Evolutionary conservation across 2,329 filamentous ascomycete genomes (phyloP).

Genomic region (Aspergillus awamori): DNA sequence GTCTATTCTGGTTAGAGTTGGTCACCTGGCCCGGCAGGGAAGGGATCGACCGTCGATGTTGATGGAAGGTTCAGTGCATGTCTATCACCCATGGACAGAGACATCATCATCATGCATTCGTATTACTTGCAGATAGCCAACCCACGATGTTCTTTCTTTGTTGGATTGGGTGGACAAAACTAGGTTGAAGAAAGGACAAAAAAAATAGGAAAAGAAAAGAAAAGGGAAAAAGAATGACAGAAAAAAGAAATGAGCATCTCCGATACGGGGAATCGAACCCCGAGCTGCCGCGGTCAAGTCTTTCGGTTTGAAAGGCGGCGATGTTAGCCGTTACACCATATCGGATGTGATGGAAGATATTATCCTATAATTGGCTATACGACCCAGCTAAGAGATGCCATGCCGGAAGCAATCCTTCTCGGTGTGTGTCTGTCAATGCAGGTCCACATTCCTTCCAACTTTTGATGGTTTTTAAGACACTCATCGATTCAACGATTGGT

Average conservation of each 20-base stretch:
- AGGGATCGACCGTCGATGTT: not conserved
- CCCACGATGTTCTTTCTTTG: too few species aligned
- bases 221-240: not conserved
- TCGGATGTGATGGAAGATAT: slow-evolving; percentile 15
- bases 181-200: not conserved
- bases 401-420: too few species aligned
- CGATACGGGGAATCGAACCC: slow-evolving; percentile 35
- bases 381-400: too few species aligned
- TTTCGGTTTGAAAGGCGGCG: slow-evolving; percentile 28
- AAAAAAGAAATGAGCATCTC: slow-evolving; percentile 18
- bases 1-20: not conserved
- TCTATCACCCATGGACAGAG: not conserved
- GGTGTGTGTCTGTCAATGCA: not conserved
- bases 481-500: too few species aligned
- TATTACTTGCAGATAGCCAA: too few species aligned
- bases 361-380: not conserved
- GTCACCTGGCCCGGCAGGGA: not conserved
- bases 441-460: not conserved
- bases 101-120: not conserved
- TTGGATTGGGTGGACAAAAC: not conserved
- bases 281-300: slow-evolving; percentile 28
- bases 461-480: too few species aligned
- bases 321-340: slow-evolving; percentile 37
- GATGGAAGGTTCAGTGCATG: not conserved
- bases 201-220: too few species aligned